Conservation (phyloP, 768 basidiomycete genomes). For the Rhizopogon rudus region DNA sequence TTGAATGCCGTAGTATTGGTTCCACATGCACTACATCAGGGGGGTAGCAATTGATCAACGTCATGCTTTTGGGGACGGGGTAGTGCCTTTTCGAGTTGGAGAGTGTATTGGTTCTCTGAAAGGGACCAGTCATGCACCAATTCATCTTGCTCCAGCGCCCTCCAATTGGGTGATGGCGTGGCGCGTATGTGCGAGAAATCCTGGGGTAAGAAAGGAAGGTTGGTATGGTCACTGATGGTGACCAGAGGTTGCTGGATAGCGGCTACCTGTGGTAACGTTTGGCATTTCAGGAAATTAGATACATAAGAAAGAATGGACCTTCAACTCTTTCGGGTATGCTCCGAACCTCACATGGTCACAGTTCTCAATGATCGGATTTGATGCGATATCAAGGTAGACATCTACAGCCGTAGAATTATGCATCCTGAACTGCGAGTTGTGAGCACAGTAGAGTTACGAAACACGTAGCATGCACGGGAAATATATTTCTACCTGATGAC, state of each 20-base stretch:
- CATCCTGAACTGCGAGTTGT: conserved; percentile 70
- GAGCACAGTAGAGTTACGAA: background rate
- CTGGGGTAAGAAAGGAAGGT: conserved; percentile 45
- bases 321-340: conserved; percentile 42
- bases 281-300: background rate
- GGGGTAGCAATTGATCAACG: background rate
- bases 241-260: background rate
- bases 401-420: conserved; percentile 64
- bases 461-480: background rate
- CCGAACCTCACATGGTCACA: conserved; percentile 61
- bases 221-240: background rate
- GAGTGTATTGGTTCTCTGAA: background rate
- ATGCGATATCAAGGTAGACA: conserved; percentile 61
- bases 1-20: too few species aligned
- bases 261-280: background rate
- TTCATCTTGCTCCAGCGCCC: conserved; percentile 9
- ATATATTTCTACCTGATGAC: conserved; percentile 63
- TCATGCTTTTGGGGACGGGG: background rate
- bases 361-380: conserved; percentile 80
- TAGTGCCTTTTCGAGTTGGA: background rate
- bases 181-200: conserved; percentile 83
- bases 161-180: conserved; percentile 79
- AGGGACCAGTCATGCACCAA: conserved; percentile 19
- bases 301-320: background rate
- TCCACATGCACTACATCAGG: too few species aligned